Base-by-base conservation (phyloP, 768 basidiomycete species). In the Glaciozyma martinii region DNA sequence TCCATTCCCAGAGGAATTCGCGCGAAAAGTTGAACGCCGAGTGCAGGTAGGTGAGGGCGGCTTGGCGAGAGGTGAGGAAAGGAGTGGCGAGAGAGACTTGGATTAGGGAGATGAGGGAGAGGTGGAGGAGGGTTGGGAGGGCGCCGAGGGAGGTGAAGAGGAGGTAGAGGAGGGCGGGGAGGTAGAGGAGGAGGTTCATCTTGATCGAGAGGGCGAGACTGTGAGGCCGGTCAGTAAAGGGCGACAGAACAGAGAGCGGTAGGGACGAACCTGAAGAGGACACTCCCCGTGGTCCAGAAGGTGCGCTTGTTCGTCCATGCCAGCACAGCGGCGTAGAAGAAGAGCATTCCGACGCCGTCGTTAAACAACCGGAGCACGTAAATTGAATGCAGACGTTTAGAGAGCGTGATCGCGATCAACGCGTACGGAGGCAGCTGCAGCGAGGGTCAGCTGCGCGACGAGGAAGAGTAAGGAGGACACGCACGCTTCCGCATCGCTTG, bases 311-410 rank as follows among this genome's bases (percentile, higher is more conserved):
- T 21, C 40, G 62, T 61, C 66, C 85, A 85, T 2, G 85, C 82
- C 12, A 88, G 73, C 27, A 93, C 80, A 3, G 89, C 82, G 0
- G 81, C 79, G 68, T 78, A 79, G 10, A 78, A 59, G 19, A 77
- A 67, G 37, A 90, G 82, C 40, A 86, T 79, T 6, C 82, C 80
- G 23, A 88, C 75, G 0, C 89, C 89, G 75, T 99, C 95, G 74
- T 97, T 97, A 80, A 99, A 99, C 9, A 97, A 79, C 25, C 95
- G 82, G 59, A 99, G 79, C 18, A 88, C 84, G 75, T 86, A 98
- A 60, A 98, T 89, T 18, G 94, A 97, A 74, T 97, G 94, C 5
- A 94, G 79, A 59, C 95, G 82, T 77, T 97, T 98, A 82, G 90
- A 93, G 50, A 95, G 79, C 0, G 87, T 85, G 15, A 98, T 80